Evolutionary conservation across 495 filamentous ascomycete genomes (phyloP).

Genomic region (Lepidopterella palustris): DNA sequence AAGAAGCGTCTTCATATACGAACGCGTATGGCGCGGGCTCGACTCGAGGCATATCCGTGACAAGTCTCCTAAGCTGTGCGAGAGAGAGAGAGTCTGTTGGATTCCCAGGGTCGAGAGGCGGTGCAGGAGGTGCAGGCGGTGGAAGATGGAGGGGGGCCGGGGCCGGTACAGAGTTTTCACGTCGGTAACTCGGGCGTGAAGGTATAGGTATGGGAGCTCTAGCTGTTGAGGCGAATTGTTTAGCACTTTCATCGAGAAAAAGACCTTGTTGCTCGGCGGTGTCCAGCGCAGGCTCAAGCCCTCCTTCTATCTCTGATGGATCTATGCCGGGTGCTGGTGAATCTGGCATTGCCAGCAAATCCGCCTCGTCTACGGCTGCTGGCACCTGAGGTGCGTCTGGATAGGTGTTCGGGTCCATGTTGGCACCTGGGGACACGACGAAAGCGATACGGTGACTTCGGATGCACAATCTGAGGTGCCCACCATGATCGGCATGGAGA

Average conservation of each 20-base stretch:
- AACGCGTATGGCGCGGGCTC: conserved; percentile 91
- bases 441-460: neutral
- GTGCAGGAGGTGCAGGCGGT: conserved; percentile 51
- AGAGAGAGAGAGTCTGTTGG: conserved; percentile 74
- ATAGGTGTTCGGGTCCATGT: conserved; percentile 12
- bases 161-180: conserved; percentile 45
- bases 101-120: conserved; percentile 41
- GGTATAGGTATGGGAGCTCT: conserved; percentile 11
- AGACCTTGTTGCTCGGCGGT: conserved; percentile 27
- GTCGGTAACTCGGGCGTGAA: conserved; percentile 48
- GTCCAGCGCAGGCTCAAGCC: conserved; percentile 16
- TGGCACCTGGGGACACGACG: neutral
- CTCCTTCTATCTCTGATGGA: conserved; percentile 8
- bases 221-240: neutral
- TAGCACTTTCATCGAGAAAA: conserved; percentile 11
- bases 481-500: neutral
- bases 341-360: conserved; percentile 15
- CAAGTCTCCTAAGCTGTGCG: conserved; percentile 70
- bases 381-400: conserved; percentile 19
- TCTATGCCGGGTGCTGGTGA: conserved; percentile 13
- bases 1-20: conserved; percentile 74
- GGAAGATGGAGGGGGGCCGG: conserved; percentile 55
- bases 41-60: conserved; percentile 68
- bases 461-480: neutral
- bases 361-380: conserved; percentile 23